Evolutionary conservation across 1,284 basidiomycete species (phyloP).

Genomic region (Ceratobasidium sp.): DNA sequence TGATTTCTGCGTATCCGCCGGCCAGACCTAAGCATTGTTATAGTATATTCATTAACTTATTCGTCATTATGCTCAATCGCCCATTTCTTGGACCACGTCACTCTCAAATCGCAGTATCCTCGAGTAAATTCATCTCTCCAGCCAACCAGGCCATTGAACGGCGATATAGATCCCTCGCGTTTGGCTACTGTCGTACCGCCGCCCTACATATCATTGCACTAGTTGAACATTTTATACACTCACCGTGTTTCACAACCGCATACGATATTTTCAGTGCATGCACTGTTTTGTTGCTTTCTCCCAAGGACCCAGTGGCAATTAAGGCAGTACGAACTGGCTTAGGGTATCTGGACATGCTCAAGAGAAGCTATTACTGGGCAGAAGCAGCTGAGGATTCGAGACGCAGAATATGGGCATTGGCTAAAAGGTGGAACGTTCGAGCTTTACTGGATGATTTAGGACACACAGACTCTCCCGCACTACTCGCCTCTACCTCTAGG

Average conservation of each 20-base stretch:
- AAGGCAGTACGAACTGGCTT: conserved; percentile 28
- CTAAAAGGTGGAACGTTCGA: conserved; percentile 28
- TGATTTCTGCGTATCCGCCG: not conserved
- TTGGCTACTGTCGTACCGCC: conserved; percentile 34
- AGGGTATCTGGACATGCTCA: conserved; percentile 6
- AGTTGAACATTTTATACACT: conserved; percentile 22
- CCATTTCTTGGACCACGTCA: conserved; percentile 21
- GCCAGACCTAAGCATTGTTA: not conserved
- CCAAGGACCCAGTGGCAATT: conserved; percentile 25
- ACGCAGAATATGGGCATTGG: conserved; percentile 28
- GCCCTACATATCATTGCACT: conserved; percentile 26
- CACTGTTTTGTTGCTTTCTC: conserved; percentile 28
- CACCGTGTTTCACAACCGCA: conserved; percentile 31
- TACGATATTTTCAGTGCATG: conserved; percentile 38
- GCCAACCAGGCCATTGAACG: conserved; percentile 10
- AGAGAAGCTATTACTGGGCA: conserved; percentile 21
- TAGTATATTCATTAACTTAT: conserved; percentile 39
- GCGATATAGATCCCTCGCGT: conserved; percentile 28
- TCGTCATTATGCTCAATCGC: conserved; percentile 31
- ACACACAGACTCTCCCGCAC: not conserved
- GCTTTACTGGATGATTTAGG: not conserved
- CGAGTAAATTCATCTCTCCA: not conserved
- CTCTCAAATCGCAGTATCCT: not conserved
- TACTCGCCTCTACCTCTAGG: not conserved
- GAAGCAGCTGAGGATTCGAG: conserved; percentile 28